Conservation (phyloP, 306 rosid species). For the Gillenia trifoliata region DNA sequence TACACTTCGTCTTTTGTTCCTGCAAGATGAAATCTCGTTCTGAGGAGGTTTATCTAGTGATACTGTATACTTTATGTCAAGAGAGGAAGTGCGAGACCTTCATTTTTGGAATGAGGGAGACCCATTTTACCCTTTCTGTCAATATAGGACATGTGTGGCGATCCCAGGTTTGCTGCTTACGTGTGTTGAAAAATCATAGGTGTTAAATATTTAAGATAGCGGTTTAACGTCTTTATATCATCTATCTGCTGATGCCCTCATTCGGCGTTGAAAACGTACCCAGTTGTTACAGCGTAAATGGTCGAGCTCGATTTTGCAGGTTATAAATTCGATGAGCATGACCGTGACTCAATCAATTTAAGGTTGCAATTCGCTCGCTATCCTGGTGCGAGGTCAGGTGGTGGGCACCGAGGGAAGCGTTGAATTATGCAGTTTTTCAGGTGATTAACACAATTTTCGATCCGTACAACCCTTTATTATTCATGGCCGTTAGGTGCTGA, state of each 20-base stretch:
- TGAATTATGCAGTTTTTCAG: constrained; percentile 62
- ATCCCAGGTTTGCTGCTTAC: constrained; percentile 19
- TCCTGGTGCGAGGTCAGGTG: constrained; percentile 99
- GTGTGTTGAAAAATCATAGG: constrained; percentile 32
- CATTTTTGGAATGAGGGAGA: constrained; percentile 11
- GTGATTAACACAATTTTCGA: constrained; percentile 55
- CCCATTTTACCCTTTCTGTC: constrained; percentile 7
- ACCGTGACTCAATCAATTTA: constrained; percentile 87
- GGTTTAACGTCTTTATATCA: constrained; percentile 37
- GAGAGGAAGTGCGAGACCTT: constrained; percentile 13
- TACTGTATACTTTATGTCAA: constrained; percentile 9
- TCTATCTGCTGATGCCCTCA: constrained; percentile 46
- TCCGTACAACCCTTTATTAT: constrained; percentile 37
- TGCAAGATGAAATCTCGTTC: constrained; percentile 5
- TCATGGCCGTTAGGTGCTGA: constrained; percentile 38
- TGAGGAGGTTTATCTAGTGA: constrained; percentile 7
- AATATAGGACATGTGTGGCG: constrained; percentile 23
- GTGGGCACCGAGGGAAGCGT: constrained; percentile 92
- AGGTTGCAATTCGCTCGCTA: constrained; percentile 97
- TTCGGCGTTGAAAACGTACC: constrained; percentile 44
- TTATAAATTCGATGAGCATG: constrained; percentile 94
- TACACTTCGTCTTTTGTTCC: constrained; percentile 2
- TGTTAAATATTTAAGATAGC: constrained; percentile 34
- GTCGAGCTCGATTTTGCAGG: constrained; percentile 96
- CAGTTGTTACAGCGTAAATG: constrained; percentile 60